These are phyloP conservation scores for Pseudotsuga menziesii DNA, from an alignment of 75 land plant species.

Conservation along the genomic window DNA sequence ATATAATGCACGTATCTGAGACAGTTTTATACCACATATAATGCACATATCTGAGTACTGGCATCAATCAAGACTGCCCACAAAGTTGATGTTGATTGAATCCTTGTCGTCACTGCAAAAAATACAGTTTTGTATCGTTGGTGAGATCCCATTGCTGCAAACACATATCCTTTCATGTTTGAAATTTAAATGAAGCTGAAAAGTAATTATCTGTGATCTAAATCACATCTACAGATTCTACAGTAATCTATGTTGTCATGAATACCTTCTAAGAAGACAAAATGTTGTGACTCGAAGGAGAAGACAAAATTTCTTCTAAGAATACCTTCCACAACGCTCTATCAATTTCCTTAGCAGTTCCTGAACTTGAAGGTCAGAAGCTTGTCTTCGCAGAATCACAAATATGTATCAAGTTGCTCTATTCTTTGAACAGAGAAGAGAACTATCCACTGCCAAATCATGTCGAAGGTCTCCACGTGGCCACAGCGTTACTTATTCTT, in stretches of 20 bases:
- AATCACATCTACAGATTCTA: neutral
- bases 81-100: constrained; percentile 1
- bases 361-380: neutral
- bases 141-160: neutral
- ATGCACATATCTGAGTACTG: neutral
- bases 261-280: too few species aligned
- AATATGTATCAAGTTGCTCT: neutral
- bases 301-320: neutral
- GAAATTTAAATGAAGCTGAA: neutral
- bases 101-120: neutral
- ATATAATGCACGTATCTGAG: too few species aligned
- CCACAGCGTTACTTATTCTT: constrained; percentile 42
- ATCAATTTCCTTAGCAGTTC: constrained; percentile 3
- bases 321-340: neutral
- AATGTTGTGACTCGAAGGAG: neutral
- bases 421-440: neutral
- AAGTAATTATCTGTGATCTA: neutral
- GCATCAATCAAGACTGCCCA: neutral
- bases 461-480: constrained; percentile 56
- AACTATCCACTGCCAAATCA: neutral
- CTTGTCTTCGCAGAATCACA: neutral
- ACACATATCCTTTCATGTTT: neutral
- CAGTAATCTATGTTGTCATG: too few species aligned
- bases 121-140: neutral
- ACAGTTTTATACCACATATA: too few species aligned